These are phyloP conservation scores for Cavenderia fasciculata DNA, from an alignment of 78 protist species.

Conservation along the genomic window DNA sequence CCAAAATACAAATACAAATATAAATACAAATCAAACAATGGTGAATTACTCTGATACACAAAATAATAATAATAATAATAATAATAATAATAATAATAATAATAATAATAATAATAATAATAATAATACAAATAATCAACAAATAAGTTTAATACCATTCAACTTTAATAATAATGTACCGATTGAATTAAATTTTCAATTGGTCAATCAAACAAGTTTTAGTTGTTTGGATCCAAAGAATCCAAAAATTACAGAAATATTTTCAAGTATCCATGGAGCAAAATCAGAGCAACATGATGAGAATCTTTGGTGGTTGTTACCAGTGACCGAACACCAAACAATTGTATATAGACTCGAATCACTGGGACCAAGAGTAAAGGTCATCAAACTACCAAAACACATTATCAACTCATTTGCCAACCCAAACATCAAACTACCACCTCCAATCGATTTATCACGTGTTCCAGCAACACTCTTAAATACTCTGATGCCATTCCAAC, in stretches of 20 bases:
- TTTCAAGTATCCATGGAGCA: not conserved
- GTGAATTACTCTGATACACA: not conserved
- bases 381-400: not conserved
- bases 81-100: not conserved
- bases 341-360: not conserved
- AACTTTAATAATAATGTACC: slow-evolving; percentile 10
- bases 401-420: not conserved
- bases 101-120: not conserved
- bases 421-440: not conserved
- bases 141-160: not conserved
- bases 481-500: slow-evolving; percentile 57
- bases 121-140: not conserved
- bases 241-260: not conserved
- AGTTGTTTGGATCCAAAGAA: not conserved
- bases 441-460: not conserved
- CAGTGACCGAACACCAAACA: not conserved
- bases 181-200: not conserved
- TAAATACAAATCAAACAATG: no score
- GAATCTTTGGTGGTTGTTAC: not conserved
- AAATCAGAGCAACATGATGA: not conserved
- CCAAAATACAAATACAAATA: not conserved
- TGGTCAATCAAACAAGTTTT: not conserved
- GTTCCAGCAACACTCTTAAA: slow-evolving; percentile 29
- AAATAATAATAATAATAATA: not conserved
- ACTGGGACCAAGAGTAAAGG: not conserved